These are phyloP conservation scores for Cardamine resedifolia DNA, from an alignment of 345 rosid species.

Conservation along the genomic window DNA sequence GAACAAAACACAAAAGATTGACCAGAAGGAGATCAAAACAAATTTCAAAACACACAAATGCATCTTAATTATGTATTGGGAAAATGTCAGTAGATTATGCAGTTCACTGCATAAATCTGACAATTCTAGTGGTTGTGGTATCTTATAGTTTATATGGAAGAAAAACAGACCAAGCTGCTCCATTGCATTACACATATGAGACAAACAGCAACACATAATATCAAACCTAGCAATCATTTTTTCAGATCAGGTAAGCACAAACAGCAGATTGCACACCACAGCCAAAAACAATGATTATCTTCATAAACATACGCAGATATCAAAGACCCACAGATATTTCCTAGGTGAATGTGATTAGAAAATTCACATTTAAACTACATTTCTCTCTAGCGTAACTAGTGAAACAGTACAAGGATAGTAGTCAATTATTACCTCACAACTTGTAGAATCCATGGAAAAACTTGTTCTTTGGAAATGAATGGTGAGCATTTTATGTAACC, in stretches of 20 bases:
- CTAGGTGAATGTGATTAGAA: not conserved
- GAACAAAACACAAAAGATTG: slow-evolving; percentile 23
- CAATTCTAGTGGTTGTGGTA: not conserved
- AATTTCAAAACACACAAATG: slow-evolving; percentile 25
- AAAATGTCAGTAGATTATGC: slow-evolving; percentile 12
- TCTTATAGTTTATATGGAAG: not conserved
- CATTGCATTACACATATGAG: not conserved
- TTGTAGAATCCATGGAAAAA: slow-evolving; percentile 1
- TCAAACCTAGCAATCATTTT: not conserved
- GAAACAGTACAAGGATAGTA: not conserved
- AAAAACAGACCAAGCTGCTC: not conserved
- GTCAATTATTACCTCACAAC: not conserved
- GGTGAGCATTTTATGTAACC: not conserved
- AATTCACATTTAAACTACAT: not conserved
- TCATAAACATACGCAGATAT: not conserved
- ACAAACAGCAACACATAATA: not conserved
- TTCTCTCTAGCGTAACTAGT: slow-evolving; percentile 4
- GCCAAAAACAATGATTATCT: not conserved
- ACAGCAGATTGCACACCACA: not conserved
- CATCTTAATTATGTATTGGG: not conserved
- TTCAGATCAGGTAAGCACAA: slow-evolving; percentile 5
- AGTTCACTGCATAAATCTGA: too few species aligned
- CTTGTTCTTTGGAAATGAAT: slow-evolving; percentile 3
- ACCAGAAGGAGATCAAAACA: slow-evolving; percentile 4
- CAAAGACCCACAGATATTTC: not conserved